Evolutionary conservation across 306 rosid genomes (phyloP), one percentile per base, ranked within the genome.

Genomic region (Cicer pinnatifidum): DNA sequence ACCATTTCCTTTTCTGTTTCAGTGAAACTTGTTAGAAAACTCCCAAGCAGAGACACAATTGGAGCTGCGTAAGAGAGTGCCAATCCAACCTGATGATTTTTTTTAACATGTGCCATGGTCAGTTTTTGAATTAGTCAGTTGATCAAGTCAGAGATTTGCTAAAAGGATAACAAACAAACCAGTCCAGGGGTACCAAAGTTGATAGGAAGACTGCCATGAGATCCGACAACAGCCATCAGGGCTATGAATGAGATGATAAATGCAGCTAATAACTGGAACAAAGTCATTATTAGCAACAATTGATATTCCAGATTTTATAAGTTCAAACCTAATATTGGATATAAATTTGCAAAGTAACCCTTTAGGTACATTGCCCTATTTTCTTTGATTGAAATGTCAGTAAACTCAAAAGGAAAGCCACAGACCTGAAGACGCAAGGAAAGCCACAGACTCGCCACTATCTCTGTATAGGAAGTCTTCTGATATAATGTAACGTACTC

Each of bases 1-100:
- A 93, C 98, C 98, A 93, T 91, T 82, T 93, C 98, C 82, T 93
- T 93, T 81, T 93, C 98, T 60, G 97, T 93, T 89, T 93, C 98
- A 46, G 97, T 88, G 82, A 91, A 91, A 76, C 98, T 93, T 63
- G 94, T 85, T 71, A 93, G 81, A 74, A 93, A 93, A 80, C 90
- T 89, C 39, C 98, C 92, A 84, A 91, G 61, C 83, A 85, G 72
- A 65, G 97, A 84, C 50, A 93, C 97, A 61, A 89, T 86, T 11
- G 98, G 98, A 68, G 98, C 89, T 35, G 98, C 94, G 13, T 91
- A 91, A 8, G 97, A 93, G 80, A 93, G 96, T 57, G 97, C 97
- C 85, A 93, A 76, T 53, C 98, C 98, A 13, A 93, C 98, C 98
- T 93, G 84, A 69, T 58, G 58, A 28, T 11, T 6, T 52, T 5